phyloP scores from a whole-genome alignment of 192 early-diverging fungal species.

The Coemansia sp. region DNA sequence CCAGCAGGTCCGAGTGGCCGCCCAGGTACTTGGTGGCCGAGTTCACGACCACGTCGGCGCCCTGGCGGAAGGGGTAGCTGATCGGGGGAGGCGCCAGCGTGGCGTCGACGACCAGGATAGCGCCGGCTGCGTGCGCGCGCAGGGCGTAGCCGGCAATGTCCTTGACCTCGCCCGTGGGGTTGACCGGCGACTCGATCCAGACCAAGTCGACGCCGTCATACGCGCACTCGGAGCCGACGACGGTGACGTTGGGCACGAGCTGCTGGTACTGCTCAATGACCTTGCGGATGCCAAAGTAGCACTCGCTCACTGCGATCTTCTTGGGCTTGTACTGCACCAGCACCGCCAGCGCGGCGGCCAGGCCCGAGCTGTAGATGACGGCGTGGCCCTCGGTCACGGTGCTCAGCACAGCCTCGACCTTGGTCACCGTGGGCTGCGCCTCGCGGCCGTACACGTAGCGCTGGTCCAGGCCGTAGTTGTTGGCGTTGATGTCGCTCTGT shows the following conservation, averaged over 20 bases:
- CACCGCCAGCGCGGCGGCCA: constrained; percentile 56
- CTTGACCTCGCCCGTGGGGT: constrained; percentile 57
- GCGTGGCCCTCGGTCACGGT: constrained; percentile 56
- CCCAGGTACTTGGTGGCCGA: constrained; percentile 69
- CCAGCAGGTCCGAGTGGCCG: constrained; percentile 68
- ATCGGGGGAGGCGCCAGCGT: constrained; percentile 74
- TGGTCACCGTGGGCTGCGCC: constrained; percentile 34
- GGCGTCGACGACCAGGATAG: constrained; percentile 57
- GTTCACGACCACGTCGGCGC: constrained; percentile 68
- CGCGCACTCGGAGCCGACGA: constrained; percentile 32
- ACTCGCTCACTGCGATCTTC: constrained; percentile 28
- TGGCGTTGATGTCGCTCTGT: constrained; percentile 14
- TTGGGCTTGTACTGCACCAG: constrained; percentile 54
- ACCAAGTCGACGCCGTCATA: constrained; percentile 54
- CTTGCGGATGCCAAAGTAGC: constrained; percentile 31
- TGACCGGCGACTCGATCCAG: constrained; percentile 60
- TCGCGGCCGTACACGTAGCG: constrained; percentile 54
- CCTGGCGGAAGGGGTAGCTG: constrained; percentile 56
- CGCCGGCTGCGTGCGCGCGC: constrained; percentile 50
- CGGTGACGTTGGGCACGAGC: constrained; percentile 15
- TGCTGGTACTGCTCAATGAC: constrained; percentile 28
- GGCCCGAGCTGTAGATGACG: constrained; percentile 58
- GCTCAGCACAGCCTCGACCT: constrained; percentile 57
- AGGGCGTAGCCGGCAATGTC: constrained; percentile 43
- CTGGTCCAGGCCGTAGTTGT: constrained; percentile 39